A percentile compares a stretch with the other conserved stretches of the same genome.
Conservation (phyloP, 2,329 filamentous ascomycete species). For the Verticillium isaacii region DNA sequence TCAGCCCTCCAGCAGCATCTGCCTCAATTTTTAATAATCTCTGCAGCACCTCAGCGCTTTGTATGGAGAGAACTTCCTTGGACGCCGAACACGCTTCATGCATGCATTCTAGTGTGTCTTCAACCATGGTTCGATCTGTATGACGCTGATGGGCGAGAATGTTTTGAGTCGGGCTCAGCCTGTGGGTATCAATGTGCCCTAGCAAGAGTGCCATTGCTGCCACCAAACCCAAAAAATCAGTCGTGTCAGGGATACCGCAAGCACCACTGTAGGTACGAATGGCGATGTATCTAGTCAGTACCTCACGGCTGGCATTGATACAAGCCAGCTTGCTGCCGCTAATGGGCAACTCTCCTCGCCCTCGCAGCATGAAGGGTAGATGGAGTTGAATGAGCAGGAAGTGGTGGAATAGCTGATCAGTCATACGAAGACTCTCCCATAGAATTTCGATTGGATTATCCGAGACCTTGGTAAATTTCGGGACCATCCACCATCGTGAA, state of each 20-base stretch:
- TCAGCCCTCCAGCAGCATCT: constrained; percentile 16
- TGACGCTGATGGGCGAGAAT: constrained; percentile 31
- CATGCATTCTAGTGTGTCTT: constrained; percentile 30
- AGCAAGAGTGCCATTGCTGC: constrained; percentile 31
- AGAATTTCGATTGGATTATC: constrained; percentile 11
- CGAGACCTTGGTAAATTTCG: constrained; percentile 16
- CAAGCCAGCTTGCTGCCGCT: constrained; percentile 26
- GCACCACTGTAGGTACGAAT: constrained; percentile 22
- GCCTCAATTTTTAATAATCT: constrained; percentile 26
- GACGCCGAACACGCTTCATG: constrained; percentile 19
- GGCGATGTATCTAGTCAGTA: constrained; percentile 28
- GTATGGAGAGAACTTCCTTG: constrained; percentile 23
- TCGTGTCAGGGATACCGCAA: constrained; percentile 18
- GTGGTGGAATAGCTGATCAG: constrained; percentile 31
- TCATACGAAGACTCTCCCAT: constrained; percentile 25
- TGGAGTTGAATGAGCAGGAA: constrained; percentile 33
- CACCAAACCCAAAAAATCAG: constrained; percentile 32
- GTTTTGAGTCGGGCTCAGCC: constrained; percentile 11
- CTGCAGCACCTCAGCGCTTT: constrained; percentile 23
- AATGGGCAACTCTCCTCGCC: constrained; percentile 17
- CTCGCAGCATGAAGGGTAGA: constrained; percentile 30
- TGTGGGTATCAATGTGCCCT: constrained; percentile 27
- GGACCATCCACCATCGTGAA: constrained; percentile 28
- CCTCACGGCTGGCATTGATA: constrained; percentile 31
- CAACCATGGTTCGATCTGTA: constrained; percentile 33